These are phyloP conservation scores for Rhodamnia argentea DNA, from an alignment of 345 rosid genomes.

Conservation along the genomic window DNA sequence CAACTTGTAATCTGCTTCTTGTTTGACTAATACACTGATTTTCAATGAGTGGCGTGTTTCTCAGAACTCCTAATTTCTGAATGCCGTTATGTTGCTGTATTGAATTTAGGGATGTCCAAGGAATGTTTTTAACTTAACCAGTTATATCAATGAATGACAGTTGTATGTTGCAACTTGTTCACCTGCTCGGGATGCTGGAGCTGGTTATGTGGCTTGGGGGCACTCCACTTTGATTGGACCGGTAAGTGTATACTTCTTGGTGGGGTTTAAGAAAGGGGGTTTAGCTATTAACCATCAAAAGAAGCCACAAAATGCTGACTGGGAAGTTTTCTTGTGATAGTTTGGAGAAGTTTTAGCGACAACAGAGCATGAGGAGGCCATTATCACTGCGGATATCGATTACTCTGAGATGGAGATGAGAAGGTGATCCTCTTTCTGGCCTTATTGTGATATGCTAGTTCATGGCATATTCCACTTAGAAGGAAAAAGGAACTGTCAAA, in stretches of 20 bases:
- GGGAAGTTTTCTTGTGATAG: constrained; percentile 24
- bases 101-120: not conserved
- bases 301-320: not conserved
- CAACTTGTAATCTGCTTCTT: not conserved
- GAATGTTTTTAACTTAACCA: not conserved
- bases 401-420: constrained; percentile 64
- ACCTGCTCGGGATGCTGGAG: constrained; percentile 74
- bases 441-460: not conserved
- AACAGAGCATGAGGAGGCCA: constrained; percentile 68
- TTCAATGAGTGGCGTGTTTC: not conserved
- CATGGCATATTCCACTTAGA: not conserved
- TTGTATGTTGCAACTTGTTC: constrained; percentile 91
- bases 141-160: constrained; percentile 22
- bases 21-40: not conserved
- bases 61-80: not conserved
- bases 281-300: not conserved
- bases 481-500: not conserved
- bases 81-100: not conserved
- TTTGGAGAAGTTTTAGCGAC: constrained; percentile 89
- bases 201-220: constrained; percentile 91
- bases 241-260: constrained; percentile 26
- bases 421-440: constrained; percentile 34
- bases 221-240: constrained; percentile 94
- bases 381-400: constrained; percentile 75
- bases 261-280: not conserved